Evolutionary conservation across 2,329 filamentous ascomycete genomes (phyloP), one percentile per base, ranked within the genome.

Genomic region (Sporothrix inflata): DNA sequence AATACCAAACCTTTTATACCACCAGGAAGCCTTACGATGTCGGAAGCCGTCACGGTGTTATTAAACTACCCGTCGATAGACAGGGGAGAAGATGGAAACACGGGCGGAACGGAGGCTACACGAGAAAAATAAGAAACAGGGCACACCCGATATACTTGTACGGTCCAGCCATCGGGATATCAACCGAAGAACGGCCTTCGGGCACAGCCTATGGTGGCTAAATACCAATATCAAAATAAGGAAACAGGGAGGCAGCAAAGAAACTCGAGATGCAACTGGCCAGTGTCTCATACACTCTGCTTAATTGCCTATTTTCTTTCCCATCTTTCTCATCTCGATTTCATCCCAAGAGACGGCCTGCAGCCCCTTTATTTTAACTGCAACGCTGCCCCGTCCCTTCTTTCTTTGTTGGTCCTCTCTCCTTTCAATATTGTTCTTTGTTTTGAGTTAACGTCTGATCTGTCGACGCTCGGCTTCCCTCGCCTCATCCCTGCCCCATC

Each of bases 281-380:
- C 63, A 66, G 63, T 34, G n/a, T 16, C n/a, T n/a, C 63, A n/a
- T 49, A 42, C 45, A 34, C 42, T 49, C 24, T 66, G 63, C 24
- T 27, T 66, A 49, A 65, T 66, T 66, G 63, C 63, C 63, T 66
- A 49, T 49, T 42, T 8, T 42, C 38, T 61, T 30, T 24, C 8
- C 57, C 57, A 34, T 57, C 16, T 61, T 14, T 14, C 19, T 34
- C 30, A 45, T 27, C 19, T 65, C 60, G 30, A 40, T 8, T 21
- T 40, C 57, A 61, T 61, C 53, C 57, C 57, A 40, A 16, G 19
- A 63, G 40, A 45, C 38, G 40, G 60, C 60, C 11, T 45, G 11
- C 21, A 45, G 8, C 16, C 38, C 38, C 3, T 27, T 19, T 9
- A 5, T 19, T 45, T 45, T 27, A 45, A 19, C 12, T 65, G 60